Base-by-base conservation (phyloP, 345 rosid genomes). In the Eucalyptus caleyi region DNA sequence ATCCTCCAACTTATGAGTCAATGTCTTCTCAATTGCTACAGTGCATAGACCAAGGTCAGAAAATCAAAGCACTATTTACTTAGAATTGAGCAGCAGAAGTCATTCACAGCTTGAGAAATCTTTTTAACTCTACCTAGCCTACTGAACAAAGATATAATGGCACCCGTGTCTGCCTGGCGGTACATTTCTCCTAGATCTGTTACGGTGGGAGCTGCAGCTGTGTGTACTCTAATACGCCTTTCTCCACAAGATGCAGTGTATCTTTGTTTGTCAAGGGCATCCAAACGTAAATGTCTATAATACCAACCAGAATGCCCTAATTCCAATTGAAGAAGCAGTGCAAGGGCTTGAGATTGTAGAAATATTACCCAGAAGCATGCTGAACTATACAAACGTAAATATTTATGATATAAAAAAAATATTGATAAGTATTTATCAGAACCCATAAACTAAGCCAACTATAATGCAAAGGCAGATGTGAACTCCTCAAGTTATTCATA, bases 221-320 rank as follows among this genome's bases (percentile, higher is more conserved):
- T 98, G 91, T 97, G 99, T 89, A 98, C 96, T 93, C 99, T 96
- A 90, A 98, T 98, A 88, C 99, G 98, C 91, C 99, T 97, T 95
- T 98, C 99, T 92, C 99, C 99, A 72, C 99, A 98, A 72, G 99
- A 98, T 88, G 99, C 99, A 88, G 99, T 98, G 90, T 98, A 98
- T 88, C 99, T 98, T 91, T 87, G 62, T 91, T 85, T 50, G 94
- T 94, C 92, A 96, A 97, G 94, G 95, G 93, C 91, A 91, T 30
- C 50, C 69, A 9, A 11, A 37, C 50, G 65, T 16, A 50, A 53
- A 34, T 50, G 40, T 51, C 42, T 15, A 50, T 50, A 50, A 32
- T 26, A 30, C 54, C 81, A 50, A 16, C 27, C 45, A 80, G 42
- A 69, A 40, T 88, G 47, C 86, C 49, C 32, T 88, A 88, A 67